These are phyloP conservation scores for Globisporangium cederbergense DNA, from an alignment of 352 stramenopile genomes.

Conservation along the genomic window DNA sequence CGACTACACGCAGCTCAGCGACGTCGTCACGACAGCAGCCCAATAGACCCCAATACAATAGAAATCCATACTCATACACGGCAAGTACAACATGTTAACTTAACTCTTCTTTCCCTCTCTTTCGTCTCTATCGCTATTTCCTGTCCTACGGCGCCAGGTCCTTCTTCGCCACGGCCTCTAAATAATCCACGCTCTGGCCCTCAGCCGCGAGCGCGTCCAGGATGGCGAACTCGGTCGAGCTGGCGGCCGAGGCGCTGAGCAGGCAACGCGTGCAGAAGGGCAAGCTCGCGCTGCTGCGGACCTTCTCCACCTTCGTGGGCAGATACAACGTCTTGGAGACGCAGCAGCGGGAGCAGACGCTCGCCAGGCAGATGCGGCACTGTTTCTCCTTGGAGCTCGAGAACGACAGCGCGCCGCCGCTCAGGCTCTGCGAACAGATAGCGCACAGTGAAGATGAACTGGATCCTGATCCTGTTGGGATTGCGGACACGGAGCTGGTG, in stretches of 20 bases:
- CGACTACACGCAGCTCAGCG: slow-evolving; percentile 34
- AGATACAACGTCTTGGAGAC: slow-evolving; percentile 20
- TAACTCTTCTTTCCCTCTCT: not conserved
- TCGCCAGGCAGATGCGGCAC: slow-evolving; percentile 11
- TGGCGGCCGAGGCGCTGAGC: slow-evolving; percentile 10
- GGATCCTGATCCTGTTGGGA: not conserved
- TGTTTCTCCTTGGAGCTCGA: not conserved
- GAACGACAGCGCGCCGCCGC: not conserved
- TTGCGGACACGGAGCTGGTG: not conserved
- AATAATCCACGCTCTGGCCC: slow-evolving; percentile 17
- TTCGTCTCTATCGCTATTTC: not conserved
- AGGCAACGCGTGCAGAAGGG: slow-evolving; percentile 32
- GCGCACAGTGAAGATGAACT: not conserved
- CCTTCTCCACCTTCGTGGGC: slow-evolving; percentile 22
- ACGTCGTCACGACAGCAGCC: slow-evolving; percentile 24
- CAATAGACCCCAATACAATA: not conserved
- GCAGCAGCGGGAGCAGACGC: slow-evolving; percentile 21
- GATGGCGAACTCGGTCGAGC: slow-evolving; percentile 16
- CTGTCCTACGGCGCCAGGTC: not conserved
- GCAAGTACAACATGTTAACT: not conserved
- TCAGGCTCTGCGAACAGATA: not conserved
- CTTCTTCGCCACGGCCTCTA: not conserved
- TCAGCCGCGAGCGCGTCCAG: slow-evolving; percentile 11
- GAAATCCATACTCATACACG: not conserved
- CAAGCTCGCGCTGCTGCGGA: slow-evolving; percentile 20